Base-by-base conservation (phyloP, 805 yeast species). In the Yamadazyma philogaea region DNA sequence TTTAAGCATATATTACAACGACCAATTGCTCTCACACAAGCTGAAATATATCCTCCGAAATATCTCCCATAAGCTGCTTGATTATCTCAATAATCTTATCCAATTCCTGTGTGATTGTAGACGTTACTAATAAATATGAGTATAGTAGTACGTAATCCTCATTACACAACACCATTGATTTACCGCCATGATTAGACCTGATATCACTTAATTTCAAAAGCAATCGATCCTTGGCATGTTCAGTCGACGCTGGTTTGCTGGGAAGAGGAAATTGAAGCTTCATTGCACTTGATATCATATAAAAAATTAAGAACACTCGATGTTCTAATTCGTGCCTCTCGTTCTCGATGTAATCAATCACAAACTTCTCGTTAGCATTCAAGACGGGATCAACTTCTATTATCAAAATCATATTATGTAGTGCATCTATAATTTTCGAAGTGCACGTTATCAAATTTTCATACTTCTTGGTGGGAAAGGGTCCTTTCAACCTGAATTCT, bases 131-230 rank as follows among this genome's bases (percentile, higher is more conserved):
- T 36, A 82, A 74, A 59, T 86, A 87, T 0, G 90, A 78, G 55
- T 86, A 87, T 38, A 87, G 70, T 52, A 87, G 62, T 16, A 87
- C 87, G 56, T 84, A 87, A 52, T 87, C 95, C 47, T 83, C 85
- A 53, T 84, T 83, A 8, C 74, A 65, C 32, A 80, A 56, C 15
- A 55, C 47, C 32, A 64, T 59, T 6, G 40, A 18, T 11, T 18
- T 22, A 14, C 39, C 37, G 20, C 18, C 42, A 3, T 46, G 40
- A 12, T 32, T 40, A 2, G 45, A 17, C 39, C 93, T 63, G 15
- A 81, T 76, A 45, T 78, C 80, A 46, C 77, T 79, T 48, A 86
- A 65, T 51, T 84, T 85, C 35, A 70, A 75, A 48, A 86, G 68
- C 67, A 87, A 69, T 26, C 89, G 61, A 47, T 82, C 87, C 51